These are phyloP conservation scores for Scheffersomyces spartinae DNA, from an alignment of 805 yeast genomes.

Conservation along the genomic window DNA sequence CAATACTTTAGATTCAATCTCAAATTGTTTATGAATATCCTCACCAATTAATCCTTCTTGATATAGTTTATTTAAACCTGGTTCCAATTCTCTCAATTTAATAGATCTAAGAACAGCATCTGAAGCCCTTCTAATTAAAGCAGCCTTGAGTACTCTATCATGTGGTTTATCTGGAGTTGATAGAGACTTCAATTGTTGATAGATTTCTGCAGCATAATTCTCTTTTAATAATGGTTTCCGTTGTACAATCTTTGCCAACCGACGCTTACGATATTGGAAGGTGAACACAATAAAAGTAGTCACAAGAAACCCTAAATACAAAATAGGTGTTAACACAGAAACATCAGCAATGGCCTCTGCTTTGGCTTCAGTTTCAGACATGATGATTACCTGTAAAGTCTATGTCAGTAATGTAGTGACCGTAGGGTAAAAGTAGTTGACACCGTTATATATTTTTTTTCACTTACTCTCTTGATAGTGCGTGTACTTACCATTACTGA, in stretches of 20 bases:
- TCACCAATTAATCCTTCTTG: slow-evolving; percentile 90
- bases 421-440: too few species aligned
- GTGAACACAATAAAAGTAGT: slow-evolving; percentile 61
- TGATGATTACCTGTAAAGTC: not conserved
- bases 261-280: slow-evolving; percentile 49
- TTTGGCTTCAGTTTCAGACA: not conserved
- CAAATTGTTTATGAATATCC: slow-evolving; percentile 70
- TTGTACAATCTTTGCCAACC: slow-evolving; percentile 34
- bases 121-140: slow-evolving; percentile 52
- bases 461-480: too few species aligned
- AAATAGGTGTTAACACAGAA: slow-evolving; percentile 51
- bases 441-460: too few species aligned
- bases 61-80: slow-evolving; percentile 57
- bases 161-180: slow-evolving; percentile 48
- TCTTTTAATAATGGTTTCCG: slow-evolving; percentile 66
- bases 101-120: slow-evolving; percentile 80
- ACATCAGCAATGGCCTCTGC: slow-evolving; percentile 11
- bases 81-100: slow-evolving; percentile 70
- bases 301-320: slow-evolving; percentile 61
- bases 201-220: slow-evolving; percentile 55
- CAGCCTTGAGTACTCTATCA: slow-evolving; percentile 61
- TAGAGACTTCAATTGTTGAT: slow-evolving; percentile 42
- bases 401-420: not conserved
- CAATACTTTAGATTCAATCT: slow-evolving; percentile 63
- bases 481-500: too few species aligned